Evolutionary conservation across 352 stramenopile genomes (phyloP).

Genomic region (Pythium volutum): DNA sequence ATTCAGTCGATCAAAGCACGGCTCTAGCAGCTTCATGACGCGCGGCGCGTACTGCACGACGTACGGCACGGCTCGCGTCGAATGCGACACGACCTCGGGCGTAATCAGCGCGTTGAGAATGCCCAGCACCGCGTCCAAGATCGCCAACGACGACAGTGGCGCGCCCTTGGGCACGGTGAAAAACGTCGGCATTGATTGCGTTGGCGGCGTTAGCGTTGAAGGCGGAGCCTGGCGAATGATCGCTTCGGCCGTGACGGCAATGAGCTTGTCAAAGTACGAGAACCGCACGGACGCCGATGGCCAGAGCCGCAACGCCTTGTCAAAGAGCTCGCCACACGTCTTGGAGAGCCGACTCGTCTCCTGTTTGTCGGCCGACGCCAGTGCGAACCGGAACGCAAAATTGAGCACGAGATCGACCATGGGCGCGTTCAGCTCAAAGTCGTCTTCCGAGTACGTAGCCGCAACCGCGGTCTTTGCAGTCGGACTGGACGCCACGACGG

Average conservation of each 20-base stretch:
- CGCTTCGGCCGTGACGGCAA: constrained; percentile 82
- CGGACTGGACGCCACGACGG: constrained; percentile 16
- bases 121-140: constrained; percentile 82
- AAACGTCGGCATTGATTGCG: constrained; percentile 71
- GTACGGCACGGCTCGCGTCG: constrained; percentile 72
- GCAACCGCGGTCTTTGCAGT: constrained; percentile 5
- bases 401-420: constrained; percentile 94
- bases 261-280: constrained; percentile 91
- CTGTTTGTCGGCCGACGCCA: constrained; percentile 88
- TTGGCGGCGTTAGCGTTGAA: background rate
- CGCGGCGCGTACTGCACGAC: constrained; percentile 84
- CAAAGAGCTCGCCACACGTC: constrained; percentile 86
- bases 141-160: constrained; percentile 80
- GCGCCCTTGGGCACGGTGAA: constrained; percentile 80
- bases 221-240: constrained; percentile 70
- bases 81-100: constrained; percentile 70
- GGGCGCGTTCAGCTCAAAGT: constrained; percentile 81
- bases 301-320: constrained; percentile 83
- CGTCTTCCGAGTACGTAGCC: constrained; percentile 56
- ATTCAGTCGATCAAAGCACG: constrained; percentile 86
- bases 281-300: constrained; percentile 84
- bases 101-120: constrained; percentile 85
- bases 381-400: constrained; percentile 84
- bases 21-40: constrained; percentile 89
- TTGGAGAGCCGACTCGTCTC: constrained; percentile 87